Base-by-base conservation (phyloP, 768 basidiomycete species). In the Terana coerulea region DNA sequence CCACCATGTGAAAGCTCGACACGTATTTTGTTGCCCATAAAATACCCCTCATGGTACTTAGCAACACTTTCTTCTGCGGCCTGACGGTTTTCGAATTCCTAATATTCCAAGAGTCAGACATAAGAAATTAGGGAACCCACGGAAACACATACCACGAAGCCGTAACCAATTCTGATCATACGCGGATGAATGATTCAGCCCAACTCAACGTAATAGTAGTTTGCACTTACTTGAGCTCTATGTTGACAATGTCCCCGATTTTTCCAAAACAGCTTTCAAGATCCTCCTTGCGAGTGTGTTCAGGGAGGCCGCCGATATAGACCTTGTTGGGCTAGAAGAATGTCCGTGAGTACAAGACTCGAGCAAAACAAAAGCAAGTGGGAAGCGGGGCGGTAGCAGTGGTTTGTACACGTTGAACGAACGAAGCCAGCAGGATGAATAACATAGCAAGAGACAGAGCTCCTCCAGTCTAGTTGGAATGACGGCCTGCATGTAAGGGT, bases 11-110 rank as follows among this genome's bases (percentile, higher is more conserved):
- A 92, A 12, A 86, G 71, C 63, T 93, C 91, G 9, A 93, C 91
- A 10, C 88, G 83, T 50, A 94, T 91, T 73, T 89, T 91, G 67
- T 91, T 91, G 36, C 91, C 91, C 89, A 94, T 90, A 66, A 94
- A 94, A 55, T 75, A 85, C 1, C 91, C 90, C 72, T 92, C 90
- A 56, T 94, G 80, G 60, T 93, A 94, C 64, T 91, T 91, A 4
- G 83, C 80, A 5, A 93, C 88, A 53, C 89, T 90, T 66, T 89
- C 86, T 64, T 92, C 89, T 1, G 91, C 91, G 34, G 91, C 86
- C 59, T 86, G 84, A 40, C 80, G 78, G 44, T 52, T 84, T 28
- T 91, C 89, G 58, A 93, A 93, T 80, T 92, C 91, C 90, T 93
- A 56, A 1, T n/a, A n/a, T n/a, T n/a, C 41, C 24, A 33, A 24